A percentile compares a stretch with the other conserved stretches of the same genome.
These are phyloP conservation scores for Coniochaeta pulveracea DNA, from an alignment of 2,329 filamentous ascomycete species.

Conservation along the genomic window DNA sequence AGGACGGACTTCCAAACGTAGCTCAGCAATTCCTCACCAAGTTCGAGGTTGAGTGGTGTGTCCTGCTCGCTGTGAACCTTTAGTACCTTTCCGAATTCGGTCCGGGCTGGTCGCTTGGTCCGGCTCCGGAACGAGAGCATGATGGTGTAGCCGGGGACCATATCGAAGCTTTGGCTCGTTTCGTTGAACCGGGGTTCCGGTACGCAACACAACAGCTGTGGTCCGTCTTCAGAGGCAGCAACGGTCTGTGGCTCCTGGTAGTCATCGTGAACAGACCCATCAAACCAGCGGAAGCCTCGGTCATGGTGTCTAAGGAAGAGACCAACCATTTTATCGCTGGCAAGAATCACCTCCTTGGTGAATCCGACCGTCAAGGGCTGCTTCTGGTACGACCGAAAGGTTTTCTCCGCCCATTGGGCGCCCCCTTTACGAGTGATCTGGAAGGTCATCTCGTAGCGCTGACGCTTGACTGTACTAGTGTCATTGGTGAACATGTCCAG, in stretches of 20 bases:
- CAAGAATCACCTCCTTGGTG: constrained; percentile 33
- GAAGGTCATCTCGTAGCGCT: constrained; percentile 37
- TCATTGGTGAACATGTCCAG: constrained; percentile 22
- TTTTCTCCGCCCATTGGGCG: constrained; percentile 29
- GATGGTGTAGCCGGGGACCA: constrained; percentile 37
- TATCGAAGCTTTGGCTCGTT: constrained; percentile 31
- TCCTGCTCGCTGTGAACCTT: constrained; percentile 34
- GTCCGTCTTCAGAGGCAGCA: no score
- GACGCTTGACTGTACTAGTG: constrained; percentile 24
- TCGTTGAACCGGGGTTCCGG: constrained; percentile 34
- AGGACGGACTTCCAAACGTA: constrained; percentile 30
- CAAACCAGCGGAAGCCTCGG: constrained; percentile 34
- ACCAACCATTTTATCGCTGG: constrained; percentile 38
- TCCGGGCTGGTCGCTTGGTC: constrained; percentile 17
- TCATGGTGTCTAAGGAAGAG: constrained; percentile 39
- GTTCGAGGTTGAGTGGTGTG: constrained; percentile 32
- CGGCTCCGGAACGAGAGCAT: constrained; percentile 32
- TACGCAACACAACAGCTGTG: no score
- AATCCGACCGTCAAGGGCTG: constrained; percentile 28
- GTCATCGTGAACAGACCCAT: constrained; percentile 28
- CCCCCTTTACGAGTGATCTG: constrained; percentile 28
- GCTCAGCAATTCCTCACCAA: constrained; percentile 35
- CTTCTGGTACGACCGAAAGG: constrained; percentile 38
- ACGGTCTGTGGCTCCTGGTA: constrained; percentile 22
- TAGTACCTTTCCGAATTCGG: constrained; percentile 26